Percentiles rank a stretch among this genome's conserved stretches.
These are phyloP conservation scores for Wickerhamiella spandovensis DNA, from an alignment of 805 yeast species.

Conservation along the genomic window DNA sequence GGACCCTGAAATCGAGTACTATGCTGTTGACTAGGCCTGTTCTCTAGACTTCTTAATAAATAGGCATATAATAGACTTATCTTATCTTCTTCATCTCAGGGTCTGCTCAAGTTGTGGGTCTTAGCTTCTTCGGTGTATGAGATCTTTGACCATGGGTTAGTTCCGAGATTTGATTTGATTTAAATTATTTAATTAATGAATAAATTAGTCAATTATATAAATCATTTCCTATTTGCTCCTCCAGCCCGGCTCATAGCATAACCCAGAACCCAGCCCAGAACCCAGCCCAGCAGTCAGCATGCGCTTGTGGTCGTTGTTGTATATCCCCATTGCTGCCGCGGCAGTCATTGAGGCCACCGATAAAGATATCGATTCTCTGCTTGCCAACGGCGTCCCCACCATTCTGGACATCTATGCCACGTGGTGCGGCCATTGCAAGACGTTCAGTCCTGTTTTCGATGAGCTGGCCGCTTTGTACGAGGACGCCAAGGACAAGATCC, in stretches of 20 bases:
- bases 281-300: no score
- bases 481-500: conserved; percentile 31
- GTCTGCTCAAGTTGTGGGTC: no score
- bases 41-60: background rate
- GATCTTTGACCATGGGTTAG: no score
- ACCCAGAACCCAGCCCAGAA: no score
- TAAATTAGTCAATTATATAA: no score
- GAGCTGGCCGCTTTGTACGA: conserved; percentile 58
- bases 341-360: conserved; percentile 18
- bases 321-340: background rate
- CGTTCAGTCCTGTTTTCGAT: conserved; percentile 71
- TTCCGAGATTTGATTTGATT: no score
- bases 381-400: conserved; percentile 48
- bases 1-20: conserved; percentile 17
- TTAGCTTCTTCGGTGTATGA: no score
- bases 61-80: no score
- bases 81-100: no score
- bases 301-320: background rate
- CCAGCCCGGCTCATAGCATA: no score
- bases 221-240: no score
- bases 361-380: conserved; percentile 48
- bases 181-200: no score
- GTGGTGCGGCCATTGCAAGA: conserved; percentile 95
- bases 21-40: conserved; percentile 8
- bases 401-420: conserved; percentile 59